Conservation (phyloP, 2,329 filamentous ascomycete genomes). For the Aureobasidium musti region DNA sequence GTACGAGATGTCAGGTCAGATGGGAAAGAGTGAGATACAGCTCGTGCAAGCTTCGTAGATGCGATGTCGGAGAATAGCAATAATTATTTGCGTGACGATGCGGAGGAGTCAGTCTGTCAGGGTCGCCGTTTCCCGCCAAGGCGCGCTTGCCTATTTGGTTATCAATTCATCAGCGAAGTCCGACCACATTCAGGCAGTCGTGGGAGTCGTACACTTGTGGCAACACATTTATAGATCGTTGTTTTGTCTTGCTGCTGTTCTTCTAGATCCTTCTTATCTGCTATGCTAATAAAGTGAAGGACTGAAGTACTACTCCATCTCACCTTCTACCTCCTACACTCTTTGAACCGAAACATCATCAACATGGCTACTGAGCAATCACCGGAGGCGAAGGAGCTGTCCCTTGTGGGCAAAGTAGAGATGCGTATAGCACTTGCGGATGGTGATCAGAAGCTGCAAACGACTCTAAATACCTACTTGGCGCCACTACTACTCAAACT, state of each 20-base stretch:
- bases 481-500: constrained; percentile 83
- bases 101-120: constrained; percentile 1
- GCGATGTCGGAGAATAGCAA: constrained; percentile 15
- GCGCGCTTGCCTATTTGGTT: constrained; percentile 25
- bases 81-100: neutral
- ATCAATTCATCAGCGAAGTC: constrained; percentile 18
- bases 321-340: neutral
- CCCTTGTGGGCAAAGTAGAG: constrained; percentile 81
- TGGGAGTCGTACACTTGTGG: constrained; percentile 24
- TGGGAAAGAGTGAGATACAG: neutral
- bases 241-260: constrained; percentile 1
- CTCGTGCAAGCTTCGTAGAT: neutral
- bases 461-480: constrained; percentile 75
- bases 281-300: constrained; percentile 3
- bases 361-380: constrained; percentile 32
- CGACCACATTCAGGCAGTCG: constrained; percentile 27
- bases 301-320: neutral
- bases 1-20: neutral
- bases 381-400: constrained; percentile 70
- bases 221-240: constrained; percentile 23
- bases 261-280: neutral
- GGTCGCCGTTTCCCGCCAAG: constrained; percentile 22
- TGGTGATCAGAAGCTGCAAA: constrained; percentile 78
- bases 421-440: constrained; percentile 80
- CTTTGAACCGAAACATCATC: constrained; percentile 40